These are phyloP conservation scores for Favolaschia claudopus DNA, from an alignment of 768 basidiomycete genomes.

Conservation along the genomic window DNA sequence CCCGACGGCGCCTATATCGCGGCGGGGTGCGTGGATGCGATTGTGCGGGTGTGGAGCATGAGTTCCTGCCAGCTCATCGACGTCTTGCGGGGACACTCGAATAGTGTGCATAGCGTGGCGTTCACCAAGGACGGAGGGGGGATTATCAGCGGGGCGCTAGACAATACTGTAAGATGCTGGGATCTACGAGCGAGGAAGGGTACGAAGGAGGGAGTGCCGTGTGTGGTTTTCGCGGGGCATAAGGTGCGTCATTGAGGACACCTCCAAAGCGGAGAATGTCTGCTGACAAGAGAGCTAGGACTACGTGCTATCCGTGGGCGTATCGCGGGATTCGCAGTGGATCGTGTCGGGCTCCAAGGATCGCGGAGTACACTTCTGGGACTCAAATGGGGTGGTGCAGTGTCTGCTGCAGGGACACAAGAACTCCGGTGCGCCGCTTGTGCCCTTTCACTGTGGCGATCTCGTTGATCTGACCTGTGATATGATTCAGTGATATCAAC, in stretches of 20 bases:
- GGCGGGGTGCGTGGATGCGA: constrained; percentile 64
- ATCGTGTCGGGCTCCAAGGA: constrained; percentile 79
- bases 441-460: background rate
- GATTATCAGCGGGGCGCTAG: constrained; percentile 76
- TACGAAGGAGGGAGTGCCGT: constrained; percentile 43
- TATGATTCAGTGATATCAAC: constrained; percentile 19
- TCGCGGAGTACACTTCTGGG: constrained; percentile 78
- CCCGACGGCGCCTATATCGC: constrained; percentile 60
- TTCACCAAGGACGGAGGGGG: constrained; percentile 81
- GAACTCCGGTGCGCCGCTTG: constrained; percentile 33
- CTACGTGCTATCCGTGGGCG: constrained; percentile 33
- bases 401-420: constrained; percentile 66
- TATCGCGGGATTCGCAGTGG: constrained; percentile 77
- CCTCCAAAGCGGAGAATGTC: background rate
- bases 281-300: background rate
- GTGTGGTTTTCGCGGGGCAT: constrained; percentile 39
- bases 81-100: constrained; percentile 63
- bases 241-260: background rate
- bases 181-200: constrained; percentile 48
- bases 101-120: constrained; percentile 71
- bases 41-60: constrained; percentile 71
- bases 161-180: constrained; percentile 71
- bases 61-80: constrained; percentile 60
- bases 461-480: background rate
- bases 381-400: constrained; percentile 64